A percentile compares a stretch with the other conserved stretches of the same genome.
Conservation (phyloP, 176 grass and related monocot species). For the Ensete glaucum region DNA sequence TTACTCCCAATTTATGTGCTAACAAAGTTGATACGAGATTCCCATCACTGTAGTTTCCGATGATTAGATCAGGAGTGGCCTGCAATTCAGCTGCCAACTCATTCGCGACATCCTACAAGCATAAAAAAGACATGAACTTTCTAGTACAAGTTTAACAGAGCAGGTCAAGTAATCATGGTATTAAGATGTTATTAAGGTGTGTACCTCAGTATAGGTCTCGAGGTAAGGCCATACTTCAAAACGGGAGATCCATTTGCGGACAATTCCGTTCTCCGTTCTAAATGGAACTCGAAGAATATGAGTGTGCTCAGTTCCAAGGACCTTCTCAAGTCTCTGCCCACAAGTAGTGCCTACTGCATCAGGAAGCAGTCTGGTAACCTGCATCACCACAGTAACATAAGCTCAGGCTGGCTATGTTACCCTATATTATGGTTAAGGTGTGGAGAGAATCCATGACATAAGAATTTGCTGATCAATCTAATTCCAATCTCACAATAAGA, state of each 20-base stretch:
- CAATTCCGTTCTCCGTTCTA: conserved; percentile 74
- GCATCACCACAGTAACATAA: conserved; percentile 5
- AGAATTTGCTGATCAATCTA: not conserved
- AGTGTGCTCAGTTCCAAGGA: conserved; percentile 83
- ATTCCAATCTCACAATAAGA: conserved; percentile 64
- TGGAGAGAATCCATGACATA: not conserved
- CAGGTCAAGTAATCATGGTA: not conserved
- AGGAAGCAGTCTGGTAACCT: conserved; percentile 88
- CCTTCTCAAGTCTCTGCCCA: conserved; percentile 81
- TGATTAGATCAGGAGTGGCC: conserved; percentile 76
- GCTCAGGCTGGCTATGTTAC: not conserved
- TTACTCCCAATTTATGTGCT: conserved; percentile 86
- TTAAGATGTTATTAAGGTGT: not conserved
- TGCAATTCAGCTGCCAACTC: conserved; percentile 86
- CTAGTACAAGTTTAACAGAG: not conserved
- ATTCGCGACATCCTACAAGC: conserved; percentile 71
- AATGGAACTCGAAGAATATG: conserved; percentile 94
- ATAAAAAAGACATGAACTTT: not conserved
- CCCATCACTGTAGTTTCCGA: conserved; percentile 97
- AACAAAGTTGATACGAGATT: conserved; percentile 92
- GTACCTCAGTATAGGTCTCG: conserved; percentile 88
- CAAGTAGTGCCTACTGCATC: conserved; percentile 91
- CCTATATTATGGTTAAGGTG: no score
- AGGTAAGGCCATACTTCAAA: conserved; percentile 98
- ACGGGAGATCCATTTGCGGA: conserved; percentile 96